Evolutionary conservation across 2,329 filamentous ascomycete species (phyloP).

Genomic region (Sporothrix brunneoviolacea): DNA sequence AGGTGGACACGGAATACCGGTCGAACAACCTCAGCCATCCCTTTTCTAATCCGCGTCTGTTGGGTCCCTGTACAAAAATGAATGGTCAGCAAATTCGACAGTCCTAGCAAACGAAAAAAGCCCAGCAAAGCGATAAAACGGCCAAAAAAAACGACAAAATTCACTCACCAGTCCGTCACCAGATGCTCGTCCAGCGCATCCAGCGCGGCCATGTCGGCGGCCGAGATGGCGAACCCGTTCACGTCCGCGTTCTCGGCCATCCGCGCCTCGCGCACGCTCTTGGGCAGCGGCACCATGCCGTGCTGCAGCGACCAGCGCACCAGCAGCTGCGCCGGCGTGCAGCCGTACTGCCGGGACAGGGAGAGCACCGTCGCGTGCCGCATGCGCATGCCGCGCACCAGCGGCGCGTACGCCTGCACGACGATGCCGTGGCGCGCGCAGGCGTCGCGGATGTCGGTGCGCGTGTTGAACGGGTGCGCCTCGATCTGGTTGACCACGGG

Average conservation of each 20-base stretch:
- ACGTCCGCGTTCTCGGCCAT: slow-evolving; percentile 61
- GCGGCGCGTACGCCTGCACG: slow-evolving; percentile 73
- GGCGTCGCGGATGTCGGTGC: slow-evolving; percentile 56
- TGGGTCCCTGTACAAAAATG: slow-evolving; percentile 6
- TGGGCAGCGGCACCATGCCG: slow-evolving; percentile 65
- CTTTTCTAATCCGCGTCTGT: slow-evolving; percentile 7
- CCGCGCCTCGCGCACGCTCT: slow-evolving; percentile 57
- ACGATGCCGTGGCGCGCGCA: slow-evolving; percentile 61
- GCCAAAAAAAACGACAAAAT: background rate
- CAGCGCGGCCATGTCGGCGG: slow-evolving; percentile 56
- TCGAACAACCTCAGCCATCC: too few species aligned
- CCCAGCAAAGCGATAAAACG: too few species aligned
- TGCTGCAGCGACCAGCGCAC: slow-evolving; percentile 74
- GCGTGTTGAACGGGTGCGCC: slow-evolving; percentile 76
- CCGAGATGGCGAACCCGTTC: slow-evolving; percentile 52
- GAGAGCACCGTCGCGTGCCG: slow-evolving; percentile 55
- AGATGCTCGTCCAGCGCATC: slow-evolving; percentile 64
- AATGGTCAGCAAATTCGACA: slow-evolving; percentile 1
- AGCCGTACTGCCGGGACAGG: slow-evolving; percentile 61
- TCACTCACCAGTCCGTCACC: slow-evolving; percentile 57
- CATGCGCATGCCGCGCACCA: slow-evolving; percentile 66
- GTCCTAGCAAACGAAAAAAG: too few species aligned
- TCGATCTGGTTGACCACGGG: slow-evolving; percentile 77
- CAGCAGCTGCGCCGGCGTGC: slow-evolving; percentile 66
- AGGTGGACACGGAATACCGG: too few species aligned